These are phyloP conservation scores for Pythium pectinolyticum DNA, from an alignment of 352 stramenopile genomes.

Conservation along the genomic window DNA sequence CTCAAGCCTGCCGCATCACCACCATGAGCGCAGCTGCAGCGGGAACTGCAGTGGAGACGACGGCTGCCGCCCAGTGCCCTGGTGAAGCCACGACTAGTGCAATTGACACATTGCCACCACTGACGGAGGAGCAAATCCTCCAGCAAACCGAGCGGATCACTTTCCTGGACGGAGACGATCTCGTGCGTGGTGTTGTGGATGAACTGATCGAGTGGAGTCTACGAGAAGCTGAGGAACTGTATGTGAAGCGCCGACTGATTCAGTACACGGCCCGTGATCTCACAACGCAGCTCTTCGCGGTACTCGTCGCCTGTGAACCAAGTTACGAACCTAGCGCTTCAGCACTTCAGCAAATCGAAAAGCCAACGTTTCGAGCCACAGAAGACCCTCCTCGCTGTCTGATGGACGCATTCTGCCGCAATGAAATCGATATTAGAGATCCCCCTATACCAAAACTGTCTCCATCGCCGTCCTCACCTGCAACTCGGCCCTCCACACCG, in stretches of 20 bases:
- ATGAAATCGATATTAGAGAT: conserved; percentile 6
- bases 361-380: neutral
- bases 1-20: neutral
- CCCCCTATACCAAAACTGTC: no score
- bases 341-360: neutral
- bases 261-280: conserved; percentile 30
- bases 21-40: neutral
- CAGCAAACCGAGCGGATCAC: neutral
- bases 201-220: conserved; percentile 26
- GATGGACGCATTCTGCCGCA: conserved; percentile 23
- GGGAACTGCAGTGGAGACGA: neutral
- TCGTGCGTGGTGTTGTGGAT: conserved; percentile 29
- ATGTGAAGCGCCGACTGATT: conserved; percentile 32
- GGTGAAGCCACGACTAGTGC: neutral
- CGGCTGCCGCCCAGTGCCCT: neutral
- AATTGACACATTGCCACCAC: neutral
- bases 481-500: neutral
- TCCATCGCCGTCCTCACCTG: neutral
- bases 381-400: conserved; percentile 10
- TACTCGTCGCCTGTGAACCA: conserved; percentile 6
- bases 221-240: conserved; percentile 13
- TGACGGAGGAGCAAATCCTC: neutral
- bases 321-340: neutral
- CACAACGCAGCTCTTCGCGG: conserved; percentile 24
- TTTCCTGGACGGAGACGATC: conserved; percentile 30